A percentile compares a stretch with the other conserved stretches of the same genome.
Conservation (phyloP, 2,329 filamentous ascomycete genomes). For the Bisporella sp. region DNA sequence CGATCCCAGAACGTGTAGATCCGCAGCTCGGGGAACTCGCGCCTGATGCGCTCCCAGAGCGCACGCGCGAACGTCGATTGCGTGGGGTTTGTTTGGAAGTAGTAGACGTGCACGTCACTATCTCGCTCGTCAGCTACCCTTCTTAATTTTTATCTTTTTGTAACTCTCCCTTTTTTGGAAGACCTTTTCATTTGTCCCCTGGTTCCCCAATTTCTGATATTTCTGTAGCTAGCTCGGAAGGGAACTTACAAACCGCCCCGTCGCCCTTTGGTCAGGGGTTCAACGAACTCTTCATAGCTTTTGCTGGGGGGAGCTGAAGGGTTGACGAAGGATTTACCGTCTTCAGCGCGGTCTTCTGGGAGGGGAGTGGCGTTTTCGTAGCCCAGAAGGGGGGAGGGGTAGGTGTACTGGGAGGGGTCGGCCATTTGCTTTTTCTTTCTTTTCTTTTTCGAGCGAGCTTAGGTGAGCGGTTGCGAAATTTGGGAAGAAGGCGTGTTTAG, state of each 20-base stretch:
- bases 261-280: conserved; percentile 57
- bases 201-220: too few relatives aligned
- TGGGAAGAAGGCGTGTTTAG: too few relatives aligned
- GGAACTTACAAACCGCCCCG: conserved; percentile 63
- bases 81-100: conserved; percentile 54
- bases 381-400: conserved; percentile 44
- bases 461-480: too few relatives aligned
- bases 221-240: neutral
- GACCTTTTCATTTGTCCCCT: neutral
- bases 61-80: conserved; percentile 63
- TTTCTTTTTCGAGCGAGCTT: neutral
- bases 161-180: too few relatives aligned
- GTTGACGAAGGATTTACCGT: conserved; percentile 75
- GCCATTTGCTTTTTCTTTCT: conserved; percentile 30
- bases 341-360: conserved; percentile 39
- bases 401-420: conserved; percentile 42
- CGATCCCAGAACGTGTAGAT: conserved; percentile 73
- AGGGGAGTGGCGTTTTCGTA: conserved; percentile 42
- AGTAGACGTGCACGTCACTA: conserved; percentile 80
- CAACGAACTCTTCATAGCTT: conserved; percentile 63
- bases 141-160: too few relatives aligned
- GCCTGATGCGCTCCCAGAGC: conserved; percentile 70
- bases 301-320: conserved; percentile 53
- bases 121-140: neutral
- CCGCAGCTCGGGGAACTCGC: conserved; percentile 81